Conservation (phyloP, 352 stramenopile species). For the Phytophthora parvispora region DNA sequence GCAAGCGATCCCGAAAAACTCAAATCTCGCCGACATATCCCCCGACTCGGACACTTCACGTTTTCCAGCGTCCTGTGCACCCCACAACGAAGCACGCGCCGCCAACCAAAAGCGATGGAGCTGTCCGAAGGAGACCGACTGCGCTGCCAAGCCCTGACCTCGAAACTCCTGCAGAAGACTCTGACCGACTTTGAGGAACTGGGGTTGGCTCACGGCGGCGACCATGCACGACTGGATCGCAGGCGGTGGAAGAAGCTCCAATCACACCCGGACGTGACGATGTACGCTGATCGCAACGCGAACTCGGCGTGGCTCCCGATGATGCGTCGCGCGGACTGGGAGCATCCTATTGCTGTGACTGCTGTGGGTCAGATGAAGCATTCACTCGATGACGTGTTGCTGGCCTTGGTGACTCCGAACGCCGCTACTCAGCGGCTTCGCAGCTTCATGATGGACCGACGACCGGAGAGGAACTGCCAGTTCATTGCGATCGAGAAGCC, state of each 20-base stretch:
- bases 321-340: conserved; percentile 22
- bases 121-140: conserved; percentile 18
- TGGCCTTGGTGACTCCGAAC: conserved; percentile 16
- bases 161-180: conserved; percentile 24
- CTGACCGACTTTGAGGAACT: conserved; percentile 28
- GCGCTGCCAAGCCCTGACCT: conserved; percentile 25
- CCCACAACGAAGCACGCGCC: background rate
- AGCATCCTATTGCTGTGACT: conserved; percentile 21
- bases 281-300: conserved; percentile 27
- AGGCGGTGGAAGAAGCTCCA: conserved; percentile 34
- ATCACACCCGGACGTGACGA: conserved; percentile 16
- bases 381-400: conserved; percentile 27
- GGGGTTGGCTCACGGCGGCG: background rate
- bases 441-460: conserved; percentile 17
- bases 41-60: background rate
- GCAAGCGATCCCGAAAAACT: conserved; percentile 16
- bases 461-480: conserved; percentile 15
- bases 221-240: conserved; percentile 14
- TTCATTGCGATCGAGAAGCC: conserved; percentile 11
- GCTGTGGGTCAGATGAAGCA: conserved; percentile 20
- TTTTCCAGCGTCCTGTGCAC: background rate
- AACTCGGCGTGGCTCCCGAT: conserved; percentile 28
- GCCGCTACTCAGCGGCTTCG: conserved; percentile 19
- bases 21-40: conserved; percentile 13
- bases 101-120: background rate